Base-by-base conservation (phyloP, 352 stramenopile species). In the Phytophthora colocasiae region DNA sequence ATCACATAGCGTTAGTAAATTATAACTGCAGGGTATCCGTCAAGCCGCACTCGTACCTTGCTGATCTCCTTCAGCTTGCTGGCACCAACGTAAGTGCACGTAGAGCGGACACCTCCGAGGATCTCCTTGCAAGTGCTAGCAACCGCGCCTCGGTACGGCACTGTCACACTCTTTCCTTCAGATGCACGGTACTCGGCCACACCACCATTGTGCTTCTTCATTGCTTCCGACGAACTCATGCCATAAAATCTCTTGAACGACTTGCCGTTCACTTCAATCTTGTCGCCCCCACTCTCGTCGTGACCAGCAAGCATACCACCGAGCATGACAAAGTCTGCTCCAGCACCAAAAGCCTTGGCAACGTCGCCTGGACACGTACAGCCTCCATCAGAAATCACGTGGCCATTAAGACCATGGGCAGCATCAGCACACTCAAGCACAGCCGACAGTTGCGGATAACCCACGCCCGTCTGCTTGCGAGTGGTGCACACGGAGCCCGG, bases 311-410 rank as follows among this genome's bases (percentile, higher is more conserved):
- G 86, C 91, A 98, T 97, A 24, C 92, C 92, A 14, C 92, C 92
- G 17, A 95, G 76, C 92, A 98, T 98, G 55, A 98, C 90, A 78
- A 98, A 98, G 73, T 98, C 92, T 1, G 91, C 91, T 31, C 92
- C 92, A 19, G 85, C 92, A 3, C 91, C 92, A 61, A 98, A 97
- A 19, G 92, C 92, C 75, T 98, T 97, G 46, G 90, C 78, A 15
- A 97, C 85, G 57, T 98, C 91, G 19, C 91, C 91, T 0, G 92
- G 89, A 63, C 89, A 97, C 17, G 90, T 96, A 66, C 90, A 97
- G 10, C 91, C 91, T 48, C 91, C 91, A 52, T 97, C 91, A 43
- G 85, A 89, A 58, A 98, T 91, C 22, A 97, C 87, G 69, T 96
- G 90, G 43, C 91, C 90, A 51, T 91, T 90, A 2, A 98, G 75